phyloP scores from a whole-genome alignment of 257 asterid species.

The Plantago major region DNA sequence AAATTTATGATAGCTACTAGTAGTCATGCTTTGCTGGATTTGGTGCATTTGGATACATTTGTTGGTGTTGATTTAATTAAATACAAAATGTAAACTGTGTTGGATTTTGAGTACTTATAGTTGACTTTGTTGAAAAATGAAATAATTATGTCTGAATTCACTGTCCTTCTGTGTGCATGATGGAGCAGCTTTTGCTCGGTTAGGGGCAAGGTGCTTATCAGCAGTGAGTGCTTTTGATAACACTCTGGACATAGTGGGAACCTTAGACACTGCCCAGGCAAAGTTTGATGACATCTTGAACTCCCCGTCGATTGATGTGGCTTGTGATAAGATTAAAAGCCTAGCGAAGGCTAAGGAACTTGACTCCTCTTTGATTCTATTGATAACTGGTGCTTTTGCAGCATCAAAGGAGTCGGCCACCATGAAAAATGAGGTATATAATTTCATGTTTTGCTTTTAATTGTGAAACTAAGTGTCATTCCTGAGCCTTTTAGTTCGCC shows the following conservation, averaged over 20 bases:
- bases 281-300: conserved; percentile 83
- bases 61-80: conserved; percentile 2
- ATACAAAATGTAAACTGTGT: not conserved
- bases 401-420: conserved; percentile 78
- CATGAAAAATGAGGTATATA: conserved; percentile 77
- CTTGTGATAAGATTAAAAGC: conserved; percentile 85
- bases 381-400: conserved; percentile 92
- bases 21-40: conserved; percentile 5
- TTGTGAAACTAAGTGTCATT: not conserved
- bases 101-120: conserved; percentile 1
- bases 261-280: conserved; percentile 81
- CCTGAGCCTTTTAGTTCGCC: not conserved
- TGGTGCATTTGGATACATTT: not conserved
- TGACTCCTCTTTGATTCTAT: conserved; percentile 78
- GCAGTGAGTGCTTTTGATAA: conserved; percentile 92
- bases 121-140: not conserved
- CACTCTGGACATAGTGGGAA: conserved; percentile 76
- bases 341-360: conserved; percentile 86
- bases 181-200: conserved; percentile 78
- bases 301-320: conserved; percentile 67
- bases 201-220: conserved; percentile 84
- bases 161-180: conserved; percentile 7
- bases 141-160: conserved; percentile 12
- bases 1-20: not conserved
- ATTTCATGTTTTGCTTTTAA: not conserved